phyloP scores from a whole-genome alignment of 164 flowering plant species.

The Stephania japonica region DNA sequence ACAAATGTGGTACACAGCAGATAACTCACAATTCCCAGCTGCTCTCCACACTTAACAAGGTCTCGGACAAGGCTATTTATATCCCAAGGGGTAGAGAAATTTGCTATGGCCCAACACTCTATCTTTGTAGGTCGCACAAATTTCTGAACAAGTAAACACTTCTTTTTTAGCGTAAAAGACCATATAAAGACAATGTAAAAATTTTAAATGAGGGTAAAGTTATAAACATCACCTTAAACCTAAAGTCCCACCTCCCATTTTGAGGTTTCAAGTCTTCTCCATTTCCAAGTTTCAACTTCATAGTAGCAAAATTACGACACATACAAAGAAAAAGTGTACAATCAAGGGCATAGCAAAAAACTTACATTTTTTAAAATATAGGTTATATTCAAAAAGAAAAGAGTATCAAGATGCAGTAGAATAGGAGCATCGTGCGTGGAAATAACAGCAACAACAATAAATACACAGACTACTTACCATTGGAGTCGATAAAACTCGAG shows the following conservation, averaged over 20 bases:
- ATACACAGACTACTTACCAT: constrained; percentile 35
- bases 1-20: not conserved
- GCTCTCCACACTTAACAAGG: constrained; percentile 42
- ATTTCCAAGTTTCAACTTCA: constrained; percentile 71
- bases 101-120: constrained; percentile 74
- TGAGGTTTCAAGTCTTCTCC: constrained; percentile 65
- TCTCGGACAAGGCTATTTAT: constrained; percentile 33
- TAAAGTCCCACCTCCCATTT: constrained; percentile 88
- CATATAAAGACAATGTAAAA: not conserved
- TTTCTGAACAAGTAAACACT: constrained; percentile 34
- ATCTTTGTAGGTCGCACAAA: constrained; percentile 51
- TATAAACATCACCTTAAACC: constrained; percentile 52
- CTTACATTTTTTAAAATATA: not conserved
- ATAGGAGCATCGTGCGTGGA: not conserved
- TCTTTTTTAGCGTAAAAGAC: too few relatives aligned
- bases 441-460: not conserved
- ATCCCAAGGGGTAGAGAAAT: constrained; percentile 86
- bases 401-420: too few relatives aligned
- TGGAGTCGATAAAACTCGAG: constrained; percentile 75
- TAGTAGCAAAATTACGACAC: not conserved
- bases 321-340: not conserved
- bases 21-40: constrained; percentile 44
- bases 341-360: not conserved
- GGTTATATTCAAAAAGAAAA: not conserved
- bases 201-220: too few relatives aligned